Evolutionary conservation across 192 early-diverging fungal species (phyloP), one percentile per base, ranked within the genome.

Genomic region (Linnemannia exigua): DNA sequence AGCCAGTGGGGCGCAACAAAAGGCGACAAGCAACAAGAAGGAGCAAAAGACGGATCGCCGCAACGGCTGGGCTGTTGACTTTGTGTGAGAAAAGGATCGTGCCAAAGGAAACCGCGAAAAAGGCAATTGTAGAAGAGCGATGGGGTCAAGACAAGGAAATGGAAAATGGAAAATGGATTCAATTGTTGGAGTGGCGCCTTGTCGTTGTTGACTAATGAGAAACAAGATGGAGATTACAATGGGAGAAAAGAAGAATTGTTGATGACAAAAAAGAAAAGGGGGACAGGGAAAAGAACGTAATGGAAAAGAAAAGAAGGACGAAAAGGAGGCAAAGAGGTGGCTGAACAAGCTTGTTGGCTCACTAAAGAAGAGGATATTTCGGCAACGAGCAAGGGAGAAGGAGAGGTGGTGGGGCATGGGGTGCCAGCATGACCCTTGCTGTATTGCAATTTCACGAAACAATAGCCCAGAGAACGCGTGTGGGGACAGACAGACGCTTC

Each of bases 281-380:
- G 63, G 14, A 31, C 9, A 31, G 63, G 25, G 63, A 31, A 28
- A 67, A 67, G 28, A 31, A 25, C 35, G 63, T 3, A 28, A 20
- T 25, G 58, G 25, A 3, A 69, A 46, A 44, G 52, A 79, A 72
- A 79, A 70, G 50, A 67, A 67, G 48, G 70, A 51, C 16, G 31
- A 20, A 48, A 41, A 22, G 54, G 50, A 22, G 73, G 50, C 47
- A 22, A 73, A 41, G 38, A 41, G 17, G 70, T 47, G 70, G 41
- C 22, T 54, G 51, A 54, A 22, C 22, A 54, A n/a, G n/a, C n/a
- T n/a, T n/a, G n/a, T n/a, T n/a, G n/a, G 22, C 54, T 9, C 41
- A 44, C 41, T 58, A 28, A 58, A 1, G 54, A n/a, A 9, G 28
- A 63, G 25, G 31, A 14, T n/a, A 58, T n/a, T n/a, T n/a, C n/a